Evolutionary conservation across 2,329 filamentous ascomycete species (phyloP), one percentile per base, ranked within the genome.

Genomic region (Lecanicillium sp.): DNA sequence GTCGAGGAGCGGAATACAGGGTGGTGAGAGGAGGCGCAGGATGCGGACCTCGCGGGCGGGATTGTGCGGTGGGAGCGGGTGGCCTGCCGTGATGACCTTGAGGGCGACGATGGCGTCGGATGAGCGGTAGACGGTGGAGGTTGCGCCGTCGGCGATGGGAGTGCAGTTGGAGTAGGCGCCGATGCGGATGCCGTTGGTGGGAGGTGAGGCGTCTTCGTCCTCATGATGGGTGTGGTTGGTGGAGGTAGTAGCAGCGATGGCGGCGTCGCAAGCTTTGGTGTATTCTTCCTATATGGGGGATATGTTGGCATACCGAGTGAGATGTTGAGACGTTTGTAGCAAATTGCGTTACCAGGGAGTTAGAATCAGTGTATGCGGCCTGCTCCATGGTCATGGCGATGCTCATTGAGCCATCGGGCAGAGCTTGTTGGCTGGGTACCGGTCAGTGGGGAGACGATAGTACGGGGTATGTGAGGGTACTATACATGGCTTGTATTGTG

Each of bases 101-200:
- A 98, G 71, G 2, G 91, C 93, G 11, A 23, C 29, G 5, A 23
- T 20, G 15, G 71, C 69, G 44, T 67, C 57, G 19, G 63, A 68
- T 33, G 82, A 82, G 57, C 84, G 84, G 69, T 90, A 97, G 43
- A 98, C 82, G 48, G 84, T 80, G 15, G 91, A 93, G 52, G 89
- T 93, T 11, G 91, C 72, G 17, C 93, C 93, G 53, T 72, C 71
- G 38, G 73, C 72, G n/a, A 84, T 60, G 54, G 74, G 73, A 21
- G 68, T 65, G 59, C 81, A 85, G 51, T 73, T 65, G 15, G 54
- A 37, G 54, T 81, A 83, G 5, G 62, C 23, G 8, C 80, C 81
- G 49, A 84, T 81, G 27, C 44, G 44, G 19, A 24, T n/a, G 15
- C 38, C 26, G 7, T n/a, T 11, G n/a, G 33, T n/a, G 30, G 49